phyloP scores from a whole-genome alignment of 768 basidiomycete genomes.

The Boletus pseudo-olivaceus region DNA sequence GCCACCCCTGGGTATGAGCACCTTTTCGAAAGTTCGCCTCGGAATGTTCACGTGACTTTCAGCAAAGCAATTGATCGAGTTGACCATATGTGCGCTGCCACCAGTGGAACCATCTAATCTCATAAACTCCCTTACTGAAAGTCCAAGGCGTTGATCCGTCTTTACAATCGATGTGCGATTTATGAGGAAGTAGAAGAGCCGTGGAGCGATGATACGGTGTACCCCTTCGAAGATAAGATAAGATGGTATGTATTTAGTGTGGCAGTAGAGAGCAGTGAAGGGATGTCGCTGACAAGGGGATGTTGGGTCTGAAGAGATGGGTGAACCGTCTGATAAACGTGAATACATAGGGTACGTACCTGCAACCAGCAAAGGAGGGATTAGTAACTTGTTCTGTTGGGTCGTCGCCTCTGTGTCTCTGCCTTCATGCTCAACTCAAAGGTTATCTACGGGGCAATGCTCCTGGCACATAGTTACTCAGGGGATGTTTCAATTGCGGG shows the following conservation, averaged over 20 bases:
- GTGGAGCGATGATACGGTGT: conserved; percentile 90
- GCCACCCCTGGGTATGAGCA: background rate
- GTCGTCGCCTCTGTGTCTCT: no score
- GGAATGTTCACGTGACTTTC: no score
- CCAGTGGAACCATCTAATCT: conserved; percentile 51
- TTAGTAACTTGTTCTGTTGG: no score
- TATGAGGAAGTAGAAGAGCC: conserved; percentile 70
- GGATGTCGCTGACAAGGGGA: conserved; percentile 63
- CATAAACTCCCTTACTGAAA: conserved; percentile 65
- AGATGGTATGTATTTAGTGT: conserved; percentile 82
- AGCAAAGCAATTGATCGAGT: no score
- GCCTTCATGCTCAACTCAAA: no score
- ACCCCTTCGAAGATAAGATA: conserved; percentile 88
- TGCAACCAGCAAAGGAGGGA: conserved; percentile 84
- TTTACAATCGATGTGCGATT: conserved; percentile 41
- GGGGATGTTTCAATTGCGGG: no score
- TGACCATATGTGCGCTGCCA: conserved; percentile 82
- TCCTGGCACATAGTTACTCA: no score
- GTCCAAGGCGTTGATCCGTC: conserved; percentile 49
- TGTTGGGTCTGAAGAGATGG: conserved; percentile 68
- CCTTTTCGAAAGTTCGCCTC: no score
- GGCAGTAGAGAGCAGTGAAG: conserved; percentile 42
- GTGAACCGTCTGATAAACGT: background rate
- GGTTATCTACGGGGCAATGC: no score
- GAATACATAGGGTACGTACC: conserved; percentile 40